phyloP scores from a whole-genome alignment of 768 basidiomycete species.

The Lactifluus pinguis region DNA sequence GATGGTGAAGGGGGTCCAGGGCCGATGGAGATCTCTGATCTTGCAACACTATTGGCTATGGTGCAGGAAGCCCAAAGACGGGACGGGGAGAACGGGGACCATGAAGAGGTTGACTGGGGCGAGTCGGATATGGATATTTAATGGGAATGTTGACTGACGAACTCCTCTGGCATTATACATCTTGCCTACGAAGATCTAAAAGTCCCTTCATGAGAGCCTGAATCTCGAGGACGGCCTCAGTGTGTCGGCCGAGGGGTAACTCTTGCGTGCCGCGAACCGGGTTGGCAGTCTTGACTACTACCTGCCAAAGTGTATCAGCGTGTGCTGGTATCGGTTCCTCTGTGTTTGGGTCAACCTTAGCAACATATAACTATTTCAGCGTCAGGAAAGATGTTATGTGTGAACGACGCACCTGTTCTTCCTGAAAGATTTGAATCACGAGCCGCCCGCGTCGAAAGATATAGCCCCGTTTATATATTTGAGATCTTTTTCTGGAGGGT shows the following conservation, averaged over 20 bases:
- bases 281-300: slow-evolving; percentile 76
- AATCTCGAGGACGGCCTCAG: slow-evolving; percentile 72
- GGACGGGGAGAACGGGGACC: slow-evolving; percentile 24
- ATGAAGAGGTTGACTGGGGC: slow-evolving; percentile 48
- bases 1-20: slow-evolving; percentile 30
- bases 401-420: slow-evolving; percentile 53
- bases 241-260: slow-evolving; percentile 57
- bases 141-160: neutral
- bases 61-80: slow-evolving; percentile 30
- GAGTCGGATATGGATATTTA: slow-evolving; percentile 30
- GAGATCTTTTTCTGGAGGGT: slow-evolving; percentile 46
- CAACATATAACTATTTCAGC: neutral
- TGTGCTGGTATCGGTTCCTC: slow-evolving; percentile 72
- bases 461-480: slow-evolving; percentile 78
- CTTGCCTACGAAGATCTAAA: slow-evolving; percentile 67
- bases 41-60: slow-evolving; percentile 35
- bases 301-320: slow-evolving; percentile 75
- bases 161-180: slow-evolving; percentile 34
- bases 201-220: slow-evolving; percentile 80
- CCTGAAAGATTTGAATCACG: slow-evolving; percentile 76
- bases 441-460: slow-evolving; percentile 62
- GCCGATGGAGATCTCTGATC: slow-evolving; percentile 30
- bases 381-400: neutral
- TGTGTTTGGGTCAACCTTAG: slow-evolving; percentile 64
- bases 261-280: slow-evolving; percentile 74